These are phyloP conservation scores for Pythium apleroticum DNA, from an alignment of 352 stramenopile genomes.

Conservation along the genomic window DNA sequence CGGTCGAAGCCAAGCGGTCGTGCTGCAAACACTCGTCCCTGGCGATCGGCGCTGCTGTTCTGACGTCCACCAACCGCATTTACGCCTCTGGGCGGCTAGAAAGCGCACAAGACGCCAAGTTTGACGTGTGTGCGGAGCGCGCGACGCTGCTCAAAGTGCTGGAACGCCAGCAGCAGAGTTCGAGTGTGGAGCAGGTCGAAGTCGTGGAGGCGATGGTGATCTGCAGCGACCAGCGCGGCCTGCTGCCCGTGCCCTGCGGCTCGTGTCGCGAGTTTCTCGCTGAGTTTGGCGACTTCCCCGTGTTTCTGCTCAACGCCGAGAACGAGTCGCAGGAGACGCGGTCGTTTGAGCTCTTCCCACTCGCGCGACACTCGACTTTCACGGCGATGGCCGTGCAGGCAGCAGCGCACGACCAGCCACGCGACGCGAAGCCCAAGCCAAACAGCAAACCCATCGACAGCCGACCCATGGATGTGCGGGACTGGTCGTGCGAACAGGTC, in stretches of 20 bases:
- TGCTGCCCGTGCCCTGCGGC: slow-evolving; percentile 65
- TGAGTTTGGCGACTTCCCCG: slow-evolving; percentile 67
- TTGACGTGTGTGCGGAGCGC: slow-evolving; percentile 57
- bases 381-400: slow-evolving; percentile 20
- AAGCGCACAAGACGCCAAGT: slow-evolving; percentile 35
- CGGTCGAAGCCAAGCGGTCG: slow-evolving; percentile 31
- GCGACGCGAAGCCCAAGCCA: not conserved
- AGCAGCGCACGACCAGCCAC: not conserved
- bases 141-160: slow-evolving; percentile 53
- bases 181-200: slow-evolving; percentile 5
- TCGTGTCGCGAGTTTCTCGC: slow-evolving; percentile 69
- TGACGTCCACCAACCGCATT: slow-evolving; percentile 49
- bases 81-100: slow-evolving; percentile 42
- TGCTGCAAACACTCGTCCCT: slow-evolving; percentile 33
- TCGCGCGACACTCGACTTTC: slow-evolving; percentile 30
- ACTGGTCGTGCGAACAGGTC: slow-evolving; percentile 62
- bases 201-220: slow-evolving; percentile 52
- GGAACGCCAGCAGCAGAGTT: slow-evolving; percentile 11
- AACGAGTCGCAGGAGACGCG: slow-evolving; percentile 51
- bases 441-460: not conserved
- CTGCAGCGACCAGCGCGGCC: slow-evolving; percentile 45
- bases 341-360: slow-evolving; percentile 62
- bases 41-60: slow-evolving; percentile 48
- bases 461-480: slow-evolving; percentile 29
- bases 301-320: slow-evolving; percentile 62